Evolutionary conservation across 805 yeast genomes (phyloP), one percentile per base, ranked within the genome.

Genomic region (Nakazawaea ernobii): DNA sequence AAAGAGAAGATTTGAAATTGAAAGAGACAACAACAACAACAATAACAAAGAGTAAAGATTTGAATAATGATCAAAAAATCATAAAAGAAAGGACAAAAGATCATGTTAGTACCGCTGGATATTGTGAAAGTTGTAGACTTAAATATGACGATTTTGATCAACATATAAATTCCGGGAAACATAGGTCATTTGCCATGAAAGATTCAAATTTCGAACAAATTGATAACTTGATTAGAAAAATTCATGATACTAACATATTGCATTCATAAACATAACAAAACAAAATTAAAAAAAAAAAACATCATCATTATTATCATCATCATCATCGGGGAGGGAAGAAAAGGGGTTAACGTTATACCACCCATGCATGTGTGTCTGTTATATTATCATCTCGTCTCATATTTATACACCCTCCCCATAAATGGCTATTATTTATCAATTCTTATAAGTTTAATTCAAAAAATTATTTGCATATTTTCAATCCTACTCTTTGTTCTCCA

Each of bases 51-150:
- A 5, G 24, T 20, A 20, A 20, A 17, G 37, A 17, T 35, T 35
- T 27, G 24, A 38, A 26, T 6, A 48, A 43, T 20, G 52, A 52
- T 29, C 35, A 29, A 39, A 35, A 42, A 50, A 51, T 37, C 50
- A 54, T n/a, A 49, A 52, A 48, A 53, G 50, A 41, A 54, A 56
- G 11, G 49, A 59, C 45, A 56, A 56, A 44, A 59, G 53, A 52
- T 11, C 51, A 49, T 15, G 53, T 53, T 24, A 52, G 52, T 24
- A 66, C 65, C 43, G 77, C 92, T 0, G 97, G 97, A 0, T 91
- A 87, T 64, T 92, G 99, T 67, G 99, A 92, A 61, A 92, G 92
- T 60, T 92, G 99, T 65, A 73, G 92, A 24, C 85, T 84, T 50
- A 83, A 83, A 60, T 92, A 86, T 60, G 91, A 86, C 44, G 79